phyloP scores from a whole-genome alignment of 169 alveolate genomes.

The Besnoitia besnoiti region DNA sequence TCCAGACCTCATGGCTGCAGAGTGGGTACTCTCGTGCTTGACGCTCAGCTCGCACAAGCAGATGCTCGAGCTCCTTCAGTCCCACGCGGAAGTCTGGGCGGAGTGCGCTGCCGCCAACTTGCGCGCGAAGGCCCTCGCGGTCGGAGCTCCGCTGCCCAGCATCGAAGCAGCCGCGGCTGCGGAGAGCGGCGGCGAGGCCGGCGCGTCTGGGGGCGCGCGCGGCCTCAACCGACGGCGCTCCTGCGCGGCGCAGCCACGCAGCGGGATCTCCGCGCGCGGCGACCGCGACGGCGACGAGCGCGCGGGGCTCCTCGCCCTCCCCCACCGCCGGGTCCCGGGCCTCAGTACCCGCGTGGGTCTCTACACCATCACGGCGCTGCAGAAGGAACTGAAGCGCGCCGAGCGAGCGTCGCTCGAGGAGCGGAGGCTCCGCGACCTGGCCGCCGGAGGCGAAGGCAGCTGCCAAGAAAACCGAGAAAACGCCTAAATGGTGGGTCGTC shows the following conservation, averaged over 20 bases:
- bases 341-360: background rate
- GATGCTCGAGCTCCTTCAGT: slow-evolving; percentile 47
- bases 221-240: background rate
- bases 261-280: background rate
- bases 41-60: slow-evolving; percentile 21
- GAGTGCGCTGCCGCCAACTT: slow-evolving; percentile 45
- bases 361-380: background rate
- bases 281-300: background rate
- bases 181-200: background rate
- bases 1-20: slow-evolving; percentile 49
- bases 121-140: slow-evolving; percentile 20
- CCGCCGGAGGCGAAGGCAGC: background rate
- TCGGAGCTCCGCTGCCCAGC: background rate
- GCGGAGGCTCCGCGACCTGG: background rate
- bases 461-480: background rate
- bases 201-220: background rate
- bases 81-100: slow-evolving; percentile 42
- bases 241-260: background rate
- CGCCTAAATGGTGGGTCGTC: too few species aligned
- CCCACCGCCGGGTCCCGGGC: background rate
- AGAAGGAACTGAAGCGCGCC: background rate
- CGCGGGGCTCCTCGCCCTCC: background rate
- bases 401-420: background rate
- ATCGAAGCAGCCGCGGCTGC: background rate
- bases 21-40: slow-evolving; percentile 47